Conservation (phyloP, 257 asterid genomes). For the Capsicum chinense region DNA sequence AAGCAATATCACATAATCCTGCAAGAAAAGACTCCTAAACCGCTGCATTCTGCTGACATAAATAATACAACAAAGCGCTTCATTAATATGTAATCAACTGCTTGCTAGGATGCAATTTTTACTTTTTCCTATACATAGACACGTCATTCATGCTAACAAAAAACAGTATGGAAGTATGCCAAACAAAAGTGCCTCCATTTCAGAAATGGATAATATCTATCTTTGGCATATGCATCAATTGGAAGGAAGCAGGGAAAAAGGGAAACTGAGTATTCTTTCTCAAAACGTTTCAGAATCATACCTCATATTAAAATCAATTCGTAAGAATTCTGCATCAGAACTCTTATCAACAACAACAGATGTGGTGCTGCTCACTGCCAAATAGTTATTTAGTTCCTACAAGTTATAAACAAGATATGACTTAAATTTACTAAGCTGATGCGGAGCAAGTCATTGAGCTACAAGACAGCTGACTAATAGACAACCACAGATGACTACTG, state of each 20-base stretch:
- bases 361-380: constrained; percentile 74
- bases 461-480: background rate
- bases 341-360: constrained; percentile 85
- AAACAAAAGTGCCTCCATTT: background rate
- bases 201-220: background rate
- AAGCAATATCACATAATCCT: background rate
- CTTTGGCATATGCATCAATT: background rate
- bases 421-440: background rate
- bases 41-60: background rate
- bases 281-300: constrained; percentile 32
- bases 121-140: background rate
- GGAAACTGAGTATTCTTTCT: background rate
- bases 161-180: background rate
- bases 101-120: constrained; percentile 1
- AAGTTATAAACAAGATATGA: constrained; percentile 37
- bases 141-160: background rate
- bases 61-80: background rate
- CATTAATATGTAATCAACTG: constrained; percentile 7
- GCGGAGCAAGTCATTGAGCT: background rate
- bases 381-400: constrained; percentile 80
- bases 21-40: constrained; percentile 20
- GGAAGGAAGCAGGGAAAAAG: constrained; percentile 10
- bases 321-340: constrained; percentile 83
- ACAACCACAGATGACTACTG: background rate
- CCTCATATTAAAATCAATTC: constrained; percentile 93